These are phyloP conservation scores for Geopyxis carbonaria DNA, from an alignment of 495 filamentous ascomycete genomes.

Conservation along the genomic window DNA sequence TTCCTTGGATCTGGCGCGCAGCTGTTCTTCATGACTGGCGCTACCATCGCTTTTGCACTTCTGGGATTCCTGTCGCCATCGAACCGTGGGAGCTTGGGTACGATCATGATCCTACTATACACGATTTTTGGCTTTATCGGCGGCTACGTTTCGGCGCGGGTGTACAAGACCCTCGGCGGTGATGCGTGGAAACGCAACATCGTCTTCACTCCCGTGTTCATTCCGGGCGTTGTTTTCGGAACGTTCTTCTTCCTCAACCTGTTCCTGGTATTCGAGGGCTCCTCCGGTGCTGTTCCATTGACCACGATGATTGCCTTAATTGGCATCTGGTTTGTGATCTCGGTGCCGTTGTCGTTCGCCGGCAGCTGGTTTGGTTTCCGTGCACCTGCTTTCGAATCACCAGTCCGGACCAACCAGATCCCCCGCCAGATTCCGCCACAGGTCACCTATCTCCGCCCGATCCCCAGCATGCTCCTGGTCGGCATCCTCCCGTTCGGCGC, in stretches of 20 bases:
- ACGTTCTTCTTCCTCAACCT: conserved; percentile 89
- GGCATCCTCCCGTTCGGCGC: conserved; percentile 87
- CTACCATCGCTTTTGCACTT: conserved; percentile 83
- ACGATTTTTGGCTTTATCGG: conserved; percentile 85
- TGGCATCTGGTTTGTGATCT: conserved; percentile 91
- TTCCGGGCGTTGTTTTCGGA: conserved; percentile 73
- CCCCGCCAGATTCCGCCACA: conserved; percentile 84
- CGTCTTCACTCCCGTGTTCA: conserved; percentile 62
- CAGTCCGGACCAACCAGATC: conserved; percentile 93
- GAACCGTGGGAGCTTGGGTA: conserved; percentile 82
- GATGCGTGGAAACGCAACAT: conserved; percentile 92
- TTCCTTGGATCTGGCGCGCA: conserved; percentile 88
- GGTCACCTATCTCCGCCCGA: conserved; percentile 59
- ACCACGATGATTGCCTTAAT: conserved; percentile 89
- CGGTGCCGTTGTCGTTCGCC: conserved; percentile 71
- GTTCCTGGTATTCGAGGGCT: conserved; percentile 81
- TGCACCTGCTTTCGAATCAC: conserved; percentile 47
- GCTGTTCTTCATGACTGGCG: conserved; percentile 91
- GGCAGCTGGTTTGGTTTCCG: conserved; percentile 89
- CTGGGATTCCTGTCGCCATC: conserved; percentile 88
- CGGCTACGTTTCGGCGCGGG: conserved; percentile 72
- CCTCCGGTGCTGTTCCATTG: conserved; percentile 88
- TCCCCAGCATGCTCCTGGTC: conserved; percentile 75
- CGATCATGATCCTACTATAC: conserved; percentile 80
- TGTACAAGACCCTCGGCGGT: conserved; percentile 83